Base-by-base conservation (phyloP, 2,329 filamentous ascomycete species). In the Dactylellina cionopaga region DNA sequence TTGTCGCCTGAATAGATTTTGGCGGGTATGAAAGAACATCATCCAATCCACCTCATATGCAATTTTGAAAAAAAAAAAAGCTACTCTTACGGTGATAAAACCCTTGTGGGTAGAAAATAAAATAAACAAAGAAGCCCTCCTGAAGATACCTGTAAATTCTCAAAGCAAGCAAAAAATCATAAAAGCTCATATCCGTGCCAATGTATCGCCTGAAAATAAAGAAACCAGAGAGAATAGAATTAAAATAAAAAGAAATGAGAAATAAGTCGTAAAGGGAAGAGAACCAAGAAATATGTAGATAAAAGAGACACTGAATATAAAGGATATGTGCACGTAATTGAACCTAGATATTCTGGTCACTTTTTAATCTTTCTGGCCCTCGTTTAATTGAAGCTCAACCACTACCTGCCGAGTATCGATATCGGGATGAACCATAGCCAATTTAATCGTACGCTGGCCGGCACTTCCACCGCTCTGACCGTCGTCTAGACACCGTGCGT, bases 391-490 rank as follows among this genome's bases (percentile, higher is more conserved):
- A 85, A 99, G 85, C 82, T 99, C 95, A 74, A 98, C 84, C 74
- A 99, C 89, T 75, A 99, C 88, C 83, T 97, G 93, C 78, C 88
- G 89, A 56, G 90, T 88, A 69, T 92, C 87, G 74, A 90, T 84
- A 81, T 96, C 91, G 0, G 95, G 95, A 82, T 99, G 95, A 78
- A 92, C 91, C 91, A 99, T 93, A 77, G 89, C 90, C 76, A 99
- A 87, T 86, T 99, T 99, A 77, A 98, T 89, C 0, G 91, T 96
- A 60, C 91, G 87, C 75, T 89, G 80, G 3, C 76, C 80, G 24
- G 86, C 86, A 13, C 86, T 85, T 37, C 88, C 84, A 6, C 89
- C 85, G 65, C 88, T 82, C 75, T 90, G 85, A 5, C 92, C 92
- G 78, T 96, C 92, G 79, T 99, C 96, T 7, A 99, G 84, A 76